phyloP scores from a whole-genome alignment of 352 stramenopile genomes.

The Phytophthora litchii region DNA sequence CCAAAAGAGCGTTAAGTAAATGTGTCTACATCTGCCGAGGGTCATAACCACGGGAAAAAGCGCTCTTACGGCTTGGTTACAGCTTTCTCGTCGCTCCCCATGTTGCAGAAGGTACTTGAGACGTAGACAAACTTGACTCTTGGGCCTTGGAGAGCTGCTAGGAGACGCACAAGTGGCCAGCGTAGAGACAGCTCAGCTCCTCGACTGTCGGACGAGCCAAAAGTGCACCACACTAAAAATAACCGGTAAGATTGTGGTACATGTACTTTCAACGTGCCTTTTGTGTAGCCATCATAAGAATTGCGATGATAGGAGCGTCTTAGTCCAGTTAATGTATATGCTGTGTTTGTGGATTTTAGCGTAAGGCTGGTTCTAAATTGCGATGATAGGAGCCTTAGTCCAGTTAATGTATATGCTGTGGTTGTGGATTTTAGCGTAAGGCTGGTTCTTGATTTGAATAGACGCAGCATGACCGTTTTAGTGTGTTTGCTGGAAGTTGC shows the following conservation, averaged over 20 bases:
- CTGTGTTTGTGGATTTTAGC: too few species aligned
- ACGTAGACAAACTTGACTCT: neutral
- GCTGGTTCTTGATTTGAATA: neutral
- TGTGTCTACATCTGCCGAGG: neutral
- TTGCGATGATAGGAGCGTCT: neutral
- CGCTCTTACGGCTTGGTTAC: constrained; percentile 45
- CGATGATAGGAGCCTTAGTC: too few species aligned
- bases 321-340: constrained; percentile 1
- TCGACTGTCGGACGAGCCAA: constrained; percentile 18
- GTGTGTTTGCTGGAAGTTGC: too few species aligned
- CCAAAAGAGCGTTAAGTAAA: constrained; percentile 15
- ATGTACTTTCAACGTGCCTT: constrained; percentile 29
- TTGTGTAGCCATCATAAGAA: constrained; percentile 23
- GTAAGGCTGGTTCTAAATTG: neutral
- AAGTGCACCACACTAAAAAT: constrained; percentile 34
- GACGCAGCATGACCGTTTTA: neutral
- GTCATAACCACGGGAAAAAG: neutral
- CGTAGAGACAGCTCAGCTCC: constrained; percentile 12
- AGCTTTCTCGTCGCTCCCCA: constrained; percentile 45
- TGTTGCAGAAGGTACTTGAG: constrained; percentile 21
- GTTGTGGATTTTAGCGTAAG: too few species aligned
- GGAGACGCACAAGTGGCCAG: constrained; percentile 21
- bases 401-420: too few species aligned
- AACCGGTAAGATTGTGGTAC: constrained; percentile 5
- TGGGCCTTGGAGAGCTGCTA: constrained; percentile 11